A percentile compares a stretch with the other conserved stretches of the same genome.
Evolutionary conservation across 148 eudicot species (phyloP).

Genomic region (Chenopodium suecicum): DNA sequence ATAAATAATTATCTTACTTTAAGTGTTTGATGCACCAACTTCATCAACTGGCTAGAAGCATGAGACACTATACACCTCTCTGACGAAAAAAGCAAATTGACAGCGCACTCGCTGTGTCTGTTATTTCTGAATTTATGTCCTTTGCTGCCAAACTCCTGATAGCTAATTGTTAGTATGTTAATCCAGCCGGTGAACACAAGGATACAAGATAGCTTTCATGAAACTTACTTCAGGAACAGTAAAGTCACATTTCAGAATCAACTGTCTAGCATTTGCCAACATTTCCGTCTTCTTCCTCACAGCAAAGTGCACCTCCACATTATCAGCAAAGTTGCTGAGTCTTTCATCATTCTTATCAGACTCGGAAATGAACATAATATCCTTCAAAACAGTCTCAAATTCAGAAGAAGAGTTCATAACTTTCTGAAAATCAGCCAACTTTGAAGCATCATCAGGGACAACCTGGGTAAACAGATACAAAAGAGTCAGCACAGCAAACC

Average conservation of each 20-base stretch:
- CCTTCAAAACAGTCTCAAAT: constrained; percentile 73
- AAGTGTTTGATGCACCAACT: constrained; percentile 84
- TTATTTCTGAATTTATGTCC: constrained; percentile 34
- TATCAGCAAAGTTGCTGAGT: constrained; percentile 77
- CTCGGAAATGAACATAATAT: constrained; percentile 70
- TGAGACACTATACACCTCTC: constrained; percentile 83
- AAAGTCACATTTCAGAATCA: constrained; percentile 67
- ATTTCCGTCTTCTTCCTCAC: constrained; percentile 85
- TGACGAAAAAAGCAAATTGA: constrained; percentile 74
- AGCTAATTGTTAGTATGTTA: constrained; percentile 23
- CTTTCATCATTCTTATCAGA: constrained; percentile 72
- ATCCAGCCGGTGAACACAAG: constrained; percentile 4
- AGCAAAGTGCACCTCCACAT: constrained; percentile 97
- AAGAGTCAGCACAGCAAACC: background rate
- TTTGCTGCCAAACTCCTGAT: constrained; percentile 50
- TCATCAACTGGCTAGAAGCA: constrained; percentile 77
- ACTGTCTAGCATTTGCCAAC: constrained; percentile 77
- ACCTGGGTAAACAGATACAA: constrained; percentile 39
- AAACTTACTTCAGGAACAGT: constrained; percentile 68
- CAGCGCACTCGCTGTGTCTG: constrained; percentile 39
- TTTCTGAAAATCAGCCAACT: constrained; percentile 81
- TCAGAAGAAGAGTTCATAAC: constrained; percentile 62
- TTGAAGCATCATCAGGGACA: constrained; percentile 95
- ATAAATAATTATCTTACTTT: constrained; percentile 44
- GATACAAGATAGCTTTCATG: constrained; percentile 4